phyloP scores from a whole-genome alignment of 129 eudicot genomes.

The Tagetes erecta region DNA sequence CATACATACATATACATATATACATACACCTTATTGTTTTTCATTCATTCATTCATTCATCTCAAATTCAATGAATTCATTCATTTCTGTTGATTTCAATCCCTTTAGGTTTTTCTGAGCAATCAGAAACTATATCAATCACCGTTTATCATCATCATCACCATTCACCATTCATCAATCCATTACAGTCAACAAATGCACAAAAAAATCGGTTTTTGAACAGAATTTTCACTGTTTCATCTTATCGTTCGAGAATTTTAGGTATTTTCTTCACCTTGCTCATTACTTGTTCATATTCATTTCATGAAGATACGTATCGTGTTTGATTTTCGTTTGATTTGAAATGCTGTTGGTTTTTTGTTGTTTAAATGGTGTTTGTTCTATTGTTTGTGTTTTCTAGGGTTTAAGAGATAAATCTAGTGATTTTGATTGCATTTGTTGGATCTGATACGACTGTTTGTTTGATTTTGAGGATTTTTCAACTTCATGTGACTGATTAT shows the following conservation, averaged over 20 bases:
- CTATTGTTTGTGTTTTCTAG: constrained; percentile 26
- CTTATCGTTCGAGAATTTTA: constrained; percentile 24
- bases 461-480: constrained; percentile 8
- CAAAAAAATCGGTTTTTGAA: constrained; percentile 16
- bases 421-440: constrained; percentile 19
- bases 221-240: constrained; percentile 23
- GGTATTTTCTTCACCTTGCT: constrained; percentile 28
- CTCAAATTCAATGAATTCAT: constrained; percentile 1
- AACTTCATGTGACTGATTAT: neutral
- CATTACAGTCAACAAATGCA: constrained; percentile 14
- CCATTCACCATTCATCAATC: constrained; percentile 23
- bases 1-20: too few species aligned
- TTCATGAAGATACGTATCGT: constrained; percentile 18
- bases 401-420: constrained; percentile 33
- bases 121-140: neutral
- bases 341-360: constrained; percentile 25
- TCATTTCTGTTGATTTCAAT: constrained; percentile 14
- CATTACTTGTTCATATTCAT: constrained; percentile 19
- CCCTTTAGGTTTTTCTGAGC: constrained; percentile 16
- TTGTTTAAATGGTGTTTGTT: constrained; percentile 15
- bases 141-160: constrained; percentile 8
- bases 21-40: constrained; percentile 20
- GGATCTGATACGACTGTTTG: constrained; percentile 23
- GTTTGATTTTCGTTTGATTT: constrained; percentile 25
- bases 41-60: constrained; percentile 15